Conservation (phyloP, 208 protist species). For the Tritrichomonas foetus region DNA sequence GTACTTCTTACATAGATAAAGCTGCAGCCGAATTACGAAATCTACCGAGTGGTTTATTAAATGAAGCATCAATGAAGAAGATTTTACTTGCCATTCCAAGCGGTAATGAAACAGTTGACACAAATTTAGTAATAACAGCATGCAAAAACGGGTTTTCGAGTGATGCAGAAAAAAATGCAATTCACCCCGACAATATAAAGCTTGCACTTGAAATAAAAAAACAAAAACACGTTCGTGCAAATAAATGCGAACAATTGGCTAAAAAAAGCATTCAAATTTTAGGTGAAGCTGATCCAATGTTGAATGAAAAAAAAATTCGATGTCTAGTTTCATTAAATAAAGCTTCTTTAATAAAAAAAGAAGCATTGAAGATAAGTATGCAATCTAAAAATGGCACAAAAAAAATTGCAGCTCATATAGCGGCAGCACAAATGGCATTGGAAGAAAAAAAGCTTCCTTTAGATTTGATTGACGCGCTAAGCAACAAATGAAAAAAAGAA, state of each 20-base stretch:
- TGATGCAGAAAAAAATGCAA: background rate
- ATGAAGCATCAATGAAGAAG: background rate
- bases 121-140: background rate
- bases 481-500: background rate
- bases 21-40: background rate
- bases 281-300: background rate
- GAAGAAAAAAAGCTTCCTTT: background rate
- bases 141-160: background rate
- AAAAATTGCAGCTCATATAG: background rate
- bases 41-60: background rate
- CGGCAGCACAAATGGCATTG: background rate
- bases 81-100: background rate
- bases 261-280: background rate
- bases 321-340: background rate
- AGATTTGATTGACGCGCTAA: background rate
- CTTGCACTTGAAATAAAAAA: background rate
- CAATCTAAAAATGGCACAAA: background rate
- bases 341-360: background rate
- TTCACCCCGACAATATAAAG: background rate
- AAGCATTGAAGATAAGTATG: background rate
- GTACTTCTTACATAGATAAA: background rate
- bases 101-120: background rate
- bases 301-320: background rate
- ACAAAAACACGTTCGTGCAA: background rate
- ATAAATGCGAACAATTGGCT: background rate